Evolutionary conservation across 768 basidiomycete species (phyloP).

Genomic region (Lepiota venenata): DNA sequence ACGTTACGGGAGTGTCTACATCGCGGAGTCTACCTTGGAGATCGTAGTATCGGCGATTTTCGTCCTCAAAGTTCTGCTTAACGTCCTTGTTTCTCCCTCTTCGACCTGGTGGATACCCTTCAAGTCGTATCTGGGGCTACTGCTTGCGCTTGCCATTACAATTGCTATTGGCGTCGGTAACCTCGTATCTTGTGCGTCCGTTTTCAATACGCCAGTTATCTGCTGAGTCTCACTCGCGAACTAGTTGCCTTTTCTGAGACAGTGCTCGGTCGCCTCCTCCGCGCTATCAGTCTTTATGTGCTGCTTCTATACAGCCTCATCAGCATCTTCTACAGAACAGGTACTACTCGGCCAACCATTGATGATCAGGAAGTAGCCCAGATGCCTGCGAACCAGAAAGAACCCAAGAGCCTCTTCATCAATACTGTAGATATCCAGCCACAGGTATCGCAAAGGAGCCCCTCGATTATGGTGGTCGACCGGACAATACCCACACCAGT

Average conservation of each 20-base stretch:
- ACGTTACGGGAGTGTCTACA: conserved; percentile 45
- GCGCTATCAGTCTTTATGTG: conserved; percentile 61
- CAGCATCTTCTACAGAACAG: conserved; percentile 29
- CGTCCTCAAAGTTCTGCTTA: conserved; percentile 59
- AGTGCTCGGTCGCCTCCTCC: conserved; percentile 61
- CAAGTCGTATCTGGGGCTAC: conserved; percentile 42
- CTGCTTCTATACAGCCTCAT: conserved; percentile 58
- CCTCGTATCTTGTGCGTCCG: conserved; percentile 51
- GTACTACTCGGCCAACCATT: not conserved
- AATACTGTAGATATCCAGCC: not conserved
- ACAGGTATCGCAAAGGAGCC: not conserved
- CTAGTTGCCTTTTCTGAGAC: conserved; percentile 70
- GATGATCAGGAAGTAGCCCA: not conserved
- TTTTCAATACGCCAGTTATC: conserved; percentile 12
- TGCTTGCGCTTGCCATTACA: conserved; percentile 51
- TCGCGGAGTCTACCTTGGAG: conserved; percentile 54
- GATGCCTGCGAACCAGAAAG: not conserved
- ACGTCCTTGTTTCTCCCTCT: conserved; percentile 44
- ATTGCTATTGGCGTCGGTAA: conserved; percentile 53
- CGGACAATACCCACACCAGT: not conserved
- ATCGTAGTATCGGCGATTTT: conserved; percentile 56
- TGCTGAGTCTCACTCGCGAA: not conserved
- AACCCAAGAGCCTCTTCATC: not conserved
- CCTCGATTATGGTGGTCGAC: not conserved
- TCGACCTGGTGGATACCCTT: conserved; percentile 40